These are phyloP conservation scores for Pseudogymnoascus sp. DNA, from an alignment of 2,329 filamentous ascomycete species.

Conservation along the genomic window DNA sequence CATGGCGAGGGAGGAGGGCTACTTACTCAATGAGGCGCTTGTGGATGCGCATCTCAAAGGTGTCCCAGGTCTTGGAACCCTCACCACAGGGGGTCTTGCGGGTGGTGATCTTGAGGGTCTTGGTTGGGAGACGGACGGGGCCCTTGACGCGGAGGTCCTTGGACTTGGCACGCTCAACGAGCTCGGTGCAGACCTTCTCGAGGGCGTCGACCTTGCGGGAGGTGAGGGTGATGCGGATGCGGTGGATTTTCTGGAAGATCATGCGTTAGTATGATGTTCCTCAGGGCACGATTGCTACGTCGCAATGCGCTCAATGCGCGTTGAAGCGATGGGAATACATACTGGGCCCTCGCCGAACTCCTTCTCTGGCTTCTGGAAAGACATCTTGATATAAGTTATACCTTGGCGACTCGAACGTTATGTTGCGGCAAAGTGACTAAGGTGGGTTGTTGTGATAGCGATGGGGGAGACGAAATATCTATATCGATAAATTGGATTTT, in stretches of 20 bases:
- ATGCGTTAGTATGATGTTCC: slow-evolving; percentile 3
- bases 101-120: slow-evolving; percentile 86
- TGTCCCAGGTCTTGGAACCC: slow-evolving; percentile 99
- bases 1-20: background rate
- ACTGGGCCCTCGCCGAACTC: slow-evolving; percentile 79
- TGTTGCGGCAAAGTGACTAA: slow-evolving; percentile 78
- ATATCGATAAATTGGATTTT: slow-evolving; percentile 4
- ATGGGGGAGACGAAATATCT: background rate
- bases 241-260: slow-evolving; percentile 70
- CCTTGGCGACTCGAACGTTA: slow-evolving; percentile 77
- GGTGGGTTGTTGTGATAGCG: slow-evolving; percentile 30
- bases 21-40: slow-evolving; percentile 92
- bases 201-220: slow-evolving; percentile 89
- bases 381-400: slow-evolving; percentile 54
- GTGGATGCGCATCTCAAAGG: slow-evolving; percentile 98
- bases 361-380: slow-evolving; percentile 94
- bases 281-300: background rate
- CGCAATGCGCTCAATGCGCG: background rate
- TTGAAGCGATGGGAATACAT: slow-evolving; percentile 32
- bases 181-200: slow-evolving; percentile 96
- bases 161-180: slow-evolving; percentile 95
- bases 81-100: slow-evolving; percentile 99
- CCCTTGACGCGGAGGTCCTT: slow-evolving; percentile 99
- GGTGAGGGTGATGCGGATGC: slow-evolving; percentile 97
- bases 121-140: slow-evolving; percentile 93